Evolutionary conservation across 139 green algal genomes (phyloP).

Genomic region (Auxenochlorella protothecoides): DNA sequence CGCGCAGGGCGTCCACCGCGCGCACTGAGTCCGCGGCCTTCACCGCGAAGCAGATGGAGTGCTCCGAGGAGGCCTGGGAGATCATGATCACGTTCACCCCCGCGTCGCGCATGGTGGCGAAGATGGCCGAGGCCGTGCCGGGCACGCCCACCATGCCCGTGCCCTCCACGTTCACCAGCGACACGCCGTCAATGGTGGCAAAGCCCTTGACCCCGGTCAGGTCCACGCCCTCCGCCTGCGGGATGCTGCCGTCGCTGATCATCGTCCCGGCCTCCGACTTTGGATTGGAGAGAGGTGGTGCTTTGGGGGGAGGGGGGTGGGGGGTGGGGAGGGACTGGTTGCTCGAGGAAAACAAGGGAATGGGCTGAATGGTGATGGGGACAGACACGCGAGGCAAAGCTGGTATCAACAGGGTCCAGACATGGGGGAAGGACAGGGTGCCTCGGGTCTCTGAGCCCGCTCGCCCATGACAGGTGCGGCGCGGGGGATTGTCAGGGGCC

Average conservation of each 20-base stretch:
- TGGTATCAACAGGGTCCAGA: too few relatives aligned
- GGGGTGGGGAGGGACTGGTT: background rate
- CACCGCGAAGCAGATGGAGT: slow-evolving; percentile 96
- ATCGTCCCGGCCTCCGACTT: slow-evolving; percentile 25
- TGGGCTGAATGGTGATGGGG: too few relatives aligned
- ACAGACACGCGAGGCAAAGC: too few relatives aligned
- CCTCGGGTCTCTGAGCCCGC: too few relatives aligned
- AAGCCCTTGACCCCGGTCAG: slow-evolving; percentile 81
- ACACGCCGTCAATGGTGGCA: slow-evolving; percentile 90
- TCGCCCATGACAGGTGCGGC: too few relatives aligned
- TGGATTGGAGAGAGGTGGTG: too few relatives aligned
- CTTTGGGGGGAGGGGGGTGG: background rate
- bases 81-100: slow-evolving; percentile 98
- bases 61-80: slow-evolving; percentile 79
- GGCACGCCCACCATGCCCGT: slow-evolving; percentile 96
- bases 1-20: slow-evolving; percentile 21
- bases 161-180: slow-evolving; percentile 90
- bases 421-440: too few relatives aligned
- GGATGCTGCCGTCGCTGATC: slow-evolving; percentile 26
- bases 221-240: slow-evolving; percentile 4
- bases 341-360: too few relatives aligned
- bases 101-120: slow-evolving; percentile 73
- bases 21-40: slow-evolving; percentile 35
- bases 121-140: slow-evolving; percentile 82
- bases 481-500: too few relatives aligned